Base-by-base conservation (phyloP, 139 green algal species). In the Haematococcus lacustris region DNA sequence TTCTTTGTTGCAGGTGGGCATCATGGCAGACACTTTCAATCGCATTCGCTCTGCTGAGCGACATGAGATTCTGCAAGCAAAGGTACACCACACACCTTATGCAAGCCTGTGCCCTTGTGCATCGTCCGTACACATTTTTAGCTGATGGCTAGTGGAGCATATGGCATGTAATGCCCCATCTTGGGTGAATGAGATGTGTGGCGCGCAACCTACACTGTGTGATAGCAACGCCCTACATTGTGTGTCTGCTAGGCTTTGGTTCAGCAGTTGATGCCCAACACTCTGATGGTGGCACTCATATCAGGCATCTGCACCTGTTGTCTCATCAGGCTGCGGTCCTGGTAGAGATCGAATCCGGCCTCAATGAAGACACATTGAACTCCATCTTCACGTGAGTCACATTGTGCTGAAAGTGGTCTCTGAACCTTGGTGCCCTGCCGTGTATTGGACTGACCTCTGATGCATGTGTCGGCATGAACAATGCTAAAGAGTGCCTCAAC, bases 11-110 rank as follows among this genome's bases (percentile, higher is more conserved):
- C 66, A 71, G 66, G 39, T 71, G 5, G 66, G 40, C 25, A 71
- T 71, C 66, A 71, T 71, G 66, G 64, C 63, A 5, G 67, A 72
- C 67, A 72, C 67, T 1, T 72, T 72, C 43, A 72, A 72, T 32
- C 43, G 67, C n/a, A 72, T 72, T 32, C 43, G 33, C 4, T 21
- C 4, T 7, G 17, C 9, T 7, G 53, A 64, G 53, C 30, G 33
- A 26, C 17, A 64, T 30, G 53, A 64, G 26, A 21, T 64, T 9
- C 53, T 64, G 23, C 30, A 64, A 30, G 23, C 33, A 21, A 64
- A 64, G 53, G 53, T 64, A 26, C 9, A 26, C 47, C n/a, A n/a
- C n/a, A n/a, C n/a, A n/a, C n/a, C n/a, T n/a, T n/a, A n/a, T n/a
- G n/a, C n/a, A n/a, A n/a, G n/a, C n/a, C n/a, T n/a, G n/a, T 57